Percentiles rank a stretch among this genome's conserved stretches.
Evolutionary conservation across 225 moss, liverwort and hornwort genomes (phyloP).

Genomic region (Polytrichum commune): DNA sequence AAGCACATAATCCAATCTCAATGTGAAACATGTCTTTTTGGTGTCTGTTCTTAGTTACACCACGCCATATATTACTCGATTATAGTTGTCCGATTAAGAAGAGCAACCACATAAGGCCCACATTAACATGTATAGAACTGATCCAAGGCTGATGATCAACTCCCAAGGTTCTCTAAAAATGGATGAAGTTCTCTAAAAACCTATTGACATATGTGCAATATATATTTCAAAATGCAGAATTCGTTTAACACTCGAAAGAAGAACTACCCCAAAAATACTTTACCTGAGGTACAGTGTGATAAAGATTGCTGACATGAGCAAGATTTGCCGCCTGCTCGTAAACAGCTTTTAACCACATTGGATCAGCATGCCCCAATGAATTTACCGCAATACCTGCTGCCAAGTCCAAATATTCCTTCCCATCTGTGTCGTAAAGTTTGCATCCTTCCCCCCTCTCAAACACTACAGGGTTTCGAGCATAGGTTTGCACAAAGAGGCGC

Average conservation of each 20-base stretch:
- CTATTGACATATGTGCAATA: background rate
- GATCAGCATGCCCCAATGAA: conserved; percentile 66
- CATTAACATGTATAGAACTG: too few species aligned
- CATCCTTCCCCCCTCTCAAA: conserved; percentile 66
- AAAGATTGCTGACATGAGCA: conserved; percentile 75
- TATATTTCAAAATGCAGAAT: too few species aligned
- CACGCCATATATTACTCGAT: too few species aligned
- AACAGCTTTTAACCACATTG: conserved; percentile 61
- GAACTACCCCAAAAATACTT: background rate
- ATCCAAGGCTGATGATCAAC: too few species aligned
- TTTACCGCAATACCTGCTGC: conserved; percentile 75
- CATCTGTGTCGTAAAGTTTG: conserved; percentile 64
- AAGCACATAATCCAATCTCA: too few species aligned
- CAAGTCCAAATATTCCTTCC: conserved; percentile 71
- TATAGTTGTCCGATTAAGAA: too few species aligned
- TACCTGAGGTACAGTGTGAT: conserved; percentile 69
- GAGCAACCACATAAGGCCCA: too few species aligned
- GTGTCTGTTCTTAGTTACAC: too few species aligned
- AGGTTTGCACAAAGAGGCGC: conserved; percentile 56
- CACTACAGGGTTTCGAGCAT: conserved; percentile 61
- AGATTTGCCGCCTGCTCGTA: conserved; percentile 57
- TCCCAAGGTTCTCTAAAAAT: background rate
- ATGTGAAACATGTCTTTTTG: too few species aligned
- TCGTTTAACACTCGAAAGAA: too few species aligned
- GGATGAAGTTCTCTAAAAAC: background rate